These are phyloP conservation scores for Pterocarpus macrocarpus DNA, from an alignment of 306 rosid species.

Conservation along the genomic window DNA sequence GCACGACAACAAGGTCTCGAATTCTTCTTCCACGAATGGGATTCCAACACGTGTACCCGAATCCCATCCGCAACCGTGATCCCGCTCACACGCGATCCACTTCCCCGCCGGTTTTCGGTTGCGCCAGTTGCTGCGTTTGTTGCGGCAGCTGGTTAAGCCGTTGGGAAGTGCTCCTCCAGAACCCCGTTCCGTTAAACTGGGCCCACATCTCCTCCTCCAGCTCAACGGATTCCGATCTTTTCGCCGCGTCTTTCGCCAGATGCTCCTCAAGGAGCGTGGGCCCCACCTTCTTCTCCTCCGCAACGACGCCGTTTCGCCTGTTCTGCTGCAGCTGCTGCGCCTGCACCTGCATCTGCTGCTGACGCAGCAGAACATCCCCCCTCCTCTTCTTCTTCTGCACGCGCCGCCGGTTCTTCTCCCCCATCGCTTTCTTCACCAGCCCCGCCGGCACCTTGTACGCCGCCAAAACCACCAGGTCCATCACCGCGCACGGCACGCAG, in stretches of 20 bases:
- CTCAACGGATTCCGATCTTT: conserved; percentile 20
- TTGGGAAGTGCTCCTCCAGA: conserved; percentile 74
- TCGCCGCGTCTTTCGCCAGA: background rate
- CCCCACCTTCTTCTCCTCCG: background rate
- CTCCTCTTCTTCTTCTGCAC: background rate
- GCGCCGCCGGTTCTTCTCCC: conserved; percentile 29
- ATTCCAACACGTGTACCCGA: background rate
- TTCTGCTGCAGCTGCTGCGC: background rate
- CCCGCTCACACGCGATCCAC: background rate
- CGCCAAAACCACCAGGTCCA: conserved; percentile 65
- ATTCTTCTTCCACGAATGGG: background rate
- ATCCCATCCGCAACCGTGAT: background rate
- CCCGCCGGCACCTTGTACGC: conserved; percentile 72
- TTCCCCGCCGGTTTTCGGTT: background rate
- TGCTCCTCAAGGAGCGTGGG: conserved; percentile 38
- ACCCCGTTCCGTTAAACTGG: conserved; percentile 61
- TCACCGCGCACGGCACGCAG: conserved; percentile 71
- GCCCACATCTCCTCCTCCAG: conserved; percentile 74
- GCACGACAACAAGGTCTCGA: too few species aligned
- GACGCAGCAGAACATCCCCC: background rate
- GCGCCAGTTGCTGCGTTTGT: conserved; percentile 20
- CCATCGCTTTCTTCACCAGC: conserved; percentile 64
- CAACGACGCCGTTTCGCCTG: background rate
- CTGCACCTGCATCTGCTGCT: background rate
- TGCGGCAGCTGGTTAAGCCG: background rate